These are phyloP conservation scores for Aspergillus sp. DNA, from an alignment of 2,329 filamentous ascomycete genomes.

Conservation along the genomic window DNA sequence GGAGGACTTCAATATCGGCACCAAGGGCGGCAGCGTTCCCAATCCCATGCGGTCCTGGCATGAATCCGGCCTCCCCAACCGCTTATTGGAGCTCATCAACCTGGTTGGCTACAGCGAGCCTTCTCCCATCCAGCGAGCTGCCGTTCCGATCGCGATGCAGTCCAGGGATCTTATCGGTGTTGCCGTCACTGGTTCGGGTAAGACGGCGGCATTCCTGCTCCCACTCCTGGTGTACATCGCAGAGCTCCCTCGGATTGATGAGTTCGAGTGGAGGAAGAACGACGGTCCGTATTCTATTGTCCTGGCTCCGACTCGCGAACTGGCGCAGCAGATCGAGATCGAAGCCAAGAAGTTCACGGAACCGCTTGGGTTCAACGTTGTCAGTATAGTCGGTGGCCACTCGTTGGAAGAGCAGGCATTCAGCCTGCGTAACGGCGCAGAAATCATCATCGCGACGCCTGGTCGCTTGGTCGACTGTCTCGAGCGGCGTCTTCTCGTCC, in stretches of 20 bases:
- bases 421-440: constrained; percentile 80
- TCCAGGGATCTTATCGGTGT: constrained; percentile 95
- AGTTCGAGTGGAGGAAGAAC: constrained; percentile 74
- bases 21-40: constrained; percentile 82
- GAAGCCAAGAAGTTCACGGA: constrained; percentile 88
- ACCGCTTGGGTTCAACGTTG: constrained; percentile 85
- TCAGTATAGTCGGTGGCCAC: constrained; percentile 97
- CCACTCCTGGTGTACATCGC: constrained; percentile 92
- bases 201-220: constrained; percentile 89
- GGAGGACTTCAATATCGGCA: constrained; percentile 94
- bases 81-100: constrained; percentile 70
- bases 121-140: constrained; percentile 81
- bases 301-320: constrained; percentile 87
- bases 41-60: constrained; percentile 94
- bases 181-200: constrained; percentile 94
- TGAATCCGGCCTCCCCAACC: constrained; percentile 70
- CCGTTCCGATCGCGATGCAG: constrained; percentile 89
- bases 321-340: constrained; percentile 93
- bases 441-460: constrained; percentile 97
- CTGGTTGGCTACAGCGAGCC: constrained; percentile 86
- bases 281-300: constrained; percentile 97
- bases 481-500: constrained; percentile 79
- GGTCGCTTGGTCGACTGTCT: constrained; percentile 96
- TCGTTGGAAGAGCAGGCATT: constrained; percentile 88
- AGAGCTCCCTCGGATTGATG: constrained; percentile 73